Base-by-base conservation (phyloP, 2,329 filamentous ascomycete species). In the Colletotrichum lentis region DNA sequence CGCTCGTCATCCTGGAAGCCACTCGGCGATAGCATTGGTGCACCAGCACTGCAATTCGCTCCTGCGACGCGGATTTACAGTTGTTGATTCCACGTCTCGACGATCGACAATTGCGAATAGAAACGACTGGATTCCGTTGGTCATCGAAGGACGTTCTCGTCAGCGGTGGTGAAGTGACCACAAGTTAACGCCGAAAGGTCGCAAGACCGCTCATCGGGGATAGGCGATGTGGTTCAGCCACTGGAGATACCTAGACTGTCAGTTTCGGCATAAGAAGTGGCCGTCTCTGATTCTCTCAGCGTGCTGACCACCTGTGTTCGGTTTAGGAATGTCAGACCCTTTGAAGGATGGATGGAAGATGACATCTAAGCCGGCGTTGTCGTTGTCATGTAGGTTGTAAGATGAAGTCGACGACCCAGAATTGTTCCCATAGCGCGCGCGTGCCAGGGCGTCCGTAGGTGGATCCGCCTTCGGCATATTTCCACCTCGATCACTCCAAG, bases 381-480 rank as follows among this genome's bases (percentile, higher is more conserved):
- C 12, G 46, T 35, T 27, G 50, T 53, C 22, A 11, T 44, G 16
- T 22, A n/a, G 24, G 31, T 14, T 5, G 11, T 10, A 11, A 35
- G 31, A 10, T 35, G 5, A 57, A 41, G 39, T 50, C 47, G 22
- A 49, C 49, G 20, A 65, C 57, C 64, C 58, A 62, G 58, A 47
- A 57, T 52, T 53, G 14, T 35, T 35, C 31, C 52, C 46, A 50
- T 24, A 44, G 4, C 4, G 20, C 44, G 31, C n/a, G 31, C 20
- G 31, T 20, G 39, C 47, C 31, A 20, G 47, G 55, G 20, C 37
- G 41, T 46, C 62, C 62, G 56, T 56, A 16, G 27, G 62, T 68
- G 65, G 65, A 65, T 49, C 66, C 55, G 44, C 62, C 49, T 41
- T 66, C 62, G 66, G 66, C 47, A 46, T 53, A 69, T 69, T 66